phyloP scores from a whole-genome alignment of 2,329 filamentous ascomycete species.

The Stemphylium lycopersici region DNA sequence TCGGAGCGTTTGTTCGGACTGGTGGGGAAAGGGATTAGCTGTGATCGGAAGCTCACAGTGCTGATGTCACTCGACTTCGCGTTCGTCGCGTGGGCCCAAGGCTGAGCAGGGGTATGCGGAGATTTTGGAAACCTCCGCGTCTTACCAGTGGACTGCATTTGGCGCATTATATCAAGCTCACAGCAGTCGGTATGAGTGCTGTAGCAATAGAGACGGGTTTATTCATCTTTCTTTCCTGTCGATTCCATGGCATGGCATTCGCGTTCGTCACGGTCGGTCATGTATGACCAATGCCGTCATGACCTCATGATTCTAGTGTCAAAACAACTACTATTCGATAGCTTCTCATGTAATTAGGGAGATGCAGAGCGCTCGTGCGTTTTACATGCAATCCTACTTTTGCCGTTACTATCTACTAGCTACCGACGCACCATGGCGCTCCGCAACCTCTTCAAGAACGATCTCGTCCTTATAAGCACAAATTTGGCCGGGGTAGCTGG shows the following conservation, averaged over 20 bases:
- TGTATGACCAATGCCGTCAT: conserved; percentile 6
- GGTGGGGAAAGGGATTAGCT: not conserved
- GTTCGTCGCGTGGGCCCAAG: conserved; percentile 25
- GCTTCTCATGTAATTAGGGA: not conserved
- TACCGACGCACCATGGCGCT: conserved; percentile 5
- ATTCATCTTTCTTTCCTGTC: not conserved
- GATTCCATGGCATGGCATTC: not conserved
- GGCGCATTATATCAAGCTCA: not conserved
- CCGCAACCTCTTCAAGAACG: conserved; percentile 18
- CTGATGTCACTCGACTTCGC: conserved; percentile 43
- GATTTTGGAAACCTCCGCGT: conserved; percentile 11
- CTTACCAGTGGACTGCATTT: not conserved
- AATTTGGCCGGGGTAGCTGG: conserved; percentile 15
- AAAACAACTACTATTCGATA: not conserved
- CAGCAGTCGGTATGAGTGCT: not conserved
- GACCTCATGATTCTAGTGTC: conserved; percentile 1
- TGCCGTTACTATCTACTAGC: not conserved
- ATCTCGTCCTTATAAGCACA: conserved; percentile 11
- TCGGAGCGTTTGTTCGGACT: not conserved
- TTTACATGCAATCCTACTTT: not conserved
- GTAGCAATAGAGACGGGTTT: not conserved
- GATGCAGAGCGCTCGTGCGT: too few relatives aligned
- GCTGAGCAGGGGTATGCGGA: conserved; percentile 34
- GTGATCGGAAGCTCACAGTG: conserved; percentile 29
- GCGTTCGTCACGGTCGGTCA: not conserved